Evolutionary conservation across 192 early-diverging fungal species (phyloP).

Genomic region (Oehlia diaphana): DNA sequence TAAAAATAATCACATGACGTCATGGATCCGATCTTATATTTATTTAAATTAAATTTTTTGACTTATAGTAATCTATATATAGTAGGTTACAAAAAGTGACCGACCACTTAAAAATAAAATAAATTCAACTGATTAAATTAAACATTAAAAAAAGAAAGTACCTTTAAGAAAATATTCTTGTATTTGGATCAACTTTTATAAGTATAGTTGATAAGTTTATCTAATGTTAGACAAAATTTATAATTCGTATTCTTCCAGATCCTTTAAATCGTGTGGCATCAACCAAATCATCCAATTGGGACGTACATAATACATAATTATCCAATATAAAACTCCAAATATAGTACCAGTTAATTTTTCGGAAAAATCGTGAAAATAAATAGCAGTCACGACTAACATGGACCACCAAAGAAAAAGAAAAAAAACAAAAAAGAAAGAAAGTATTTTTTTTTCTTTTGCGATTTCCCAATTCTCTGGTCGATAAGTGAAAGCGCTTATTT

Average conservation of each 20-base stretch:
- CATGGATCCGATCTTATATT: no score
- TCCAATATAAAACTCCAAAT: slow-evolving; percentile 72
- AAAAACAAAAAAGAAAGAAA: slow-evolving; percentile 40
- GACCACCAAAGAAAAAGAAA: slow-evolving; percentile 68
- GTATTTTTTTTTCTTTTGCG: slow-evolving; percentile 22
- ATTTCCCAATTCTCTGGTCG: slow-evolving; percentile 25
- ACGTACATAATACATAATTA: background rate
- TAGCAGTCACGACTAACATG: slow-evolving; percentile 76
- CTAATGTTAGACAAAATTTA: no score
- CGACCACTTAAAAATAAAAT: no score
- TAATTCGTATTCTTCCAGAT: background rate
- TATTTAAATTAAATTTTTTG: no score
- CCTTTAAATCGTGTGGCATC: background rate
- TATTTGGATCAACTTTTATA: no score
- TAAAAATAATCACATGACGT: no score
- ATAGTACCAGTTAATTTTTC: slow-evolving; percentile 72
- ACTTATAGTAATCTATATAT: no score
- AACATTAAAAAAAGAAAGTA: no score
- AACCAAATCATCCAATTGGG: background rate
- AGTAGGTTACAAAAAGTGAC: no score
- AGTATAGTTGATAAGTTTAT: no score
- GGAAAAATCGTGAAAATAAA: slow-evolving; percentile 72
- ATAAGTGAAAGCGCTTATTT: slow-evolving; percentile 50
- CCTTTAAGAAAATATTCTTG: no score
- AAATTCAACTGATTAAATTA: no score